These are phyloP conservation scores for Pistacia atlantica DNA, from an alignment of 345 rosid species.

Conservation along the genomic window DNA sequence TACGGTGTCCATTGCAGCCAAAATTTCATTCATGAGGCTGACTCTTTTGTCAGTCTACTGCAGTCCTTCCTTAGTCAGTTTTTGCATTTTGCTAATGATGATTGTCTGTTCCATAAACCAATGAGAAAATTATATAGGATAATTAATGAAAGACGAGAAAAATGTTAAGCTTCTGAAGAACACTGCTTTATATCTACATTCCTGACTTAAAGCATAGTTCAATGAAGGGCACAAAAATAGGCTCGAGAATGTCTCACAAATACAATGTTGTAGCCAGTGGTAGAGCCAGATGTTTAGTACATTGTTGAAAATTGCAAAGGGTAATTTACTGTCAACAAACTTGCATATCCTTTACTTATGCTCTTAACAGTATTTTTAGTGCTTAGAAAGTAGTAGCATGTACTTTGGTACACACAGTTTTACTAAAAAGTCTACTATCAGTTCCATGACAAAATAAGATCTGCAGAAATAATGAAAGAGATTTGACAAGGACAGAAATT, in stretches of 20 bases:
- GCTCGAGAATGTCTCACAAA: background rate
- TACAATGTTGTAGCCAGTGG: background rate
- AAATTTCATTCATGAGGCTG: constrained; percentile 84
- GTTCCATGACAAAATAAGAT: background rate
- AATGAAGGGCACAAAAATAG: background rate
- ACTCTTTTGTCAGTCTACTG: constrained; percentile 95
- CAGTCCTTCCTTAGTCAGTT: constrained; percentile 85
- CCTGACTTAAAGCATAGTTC: background rate
- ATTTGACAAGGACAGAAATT: background rate
- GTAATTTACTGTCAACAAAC: background rate
- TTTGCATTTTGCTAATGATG: constrained; percentile 85
- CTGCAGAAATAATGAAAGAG: background rate
- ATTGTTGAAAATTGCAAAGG: background rate
- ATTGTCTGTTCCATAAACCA: constrained; percentile 54
- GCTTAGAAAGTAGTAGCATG: background rate
- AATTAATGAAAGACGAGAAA: background rate
- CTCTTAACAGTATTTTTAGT: background rate
- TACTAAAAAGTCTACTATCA: background rate
- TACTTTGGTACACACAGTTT: background rate
- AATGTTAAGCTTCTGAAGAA: background rate
- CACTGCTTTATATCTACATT: background rate
- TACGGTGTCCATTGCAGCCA: constrained; percentile 94
- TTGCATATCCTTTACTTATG: background rate
- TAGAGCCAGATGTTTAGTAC: background rate
- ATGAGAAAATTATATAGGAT: constrained; percentile 15